Conservation (phyloP, 805 yeast genomes). For the Kluyveromyces starmeri region DNA sequence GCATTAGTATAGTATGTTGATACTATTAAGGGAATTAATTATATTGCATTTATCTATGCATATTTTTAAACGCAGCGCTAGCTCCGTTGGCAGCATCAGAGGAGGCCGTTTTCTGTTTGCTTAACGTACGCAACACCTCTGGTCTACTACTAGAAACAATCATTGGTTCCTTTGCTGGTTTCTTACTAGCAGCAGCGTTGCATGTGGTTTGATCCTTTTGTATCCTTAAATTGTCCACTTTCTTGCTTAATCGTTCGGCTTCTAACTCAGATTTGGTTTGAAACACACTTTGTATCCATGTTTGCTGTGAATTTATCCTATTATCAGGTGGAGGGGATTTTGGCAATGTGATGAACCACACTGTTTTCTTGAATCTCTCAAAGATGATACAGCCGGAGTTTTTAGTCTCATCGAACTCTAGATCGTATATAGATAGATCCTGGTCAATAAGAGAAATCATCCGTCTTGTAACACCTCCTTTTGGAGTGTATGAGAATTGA, state of each 20-base stretch:
- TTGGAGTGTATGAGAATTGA: slow-evolving; percentile 3
- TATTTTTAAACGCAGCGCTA: slow-evolving; percentile 25
- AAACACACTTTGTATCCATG: slow-evolving; percentile 65
- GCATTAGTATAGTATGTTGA: no score
- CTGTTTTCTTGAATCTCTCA: slow-evolving; percentile 49
- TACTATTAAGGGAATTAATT: no score
- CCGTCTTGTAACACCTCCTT: slow-evolving; percentile 1
- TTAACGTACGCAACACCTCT: slow-evolving; percentile 24
- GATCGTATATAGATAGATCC: slow-evolving; percentile 68
- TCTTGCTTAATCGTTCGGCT: slow-evolving; percentile 13
- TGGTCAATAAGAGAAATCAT: slow-evolving; percentile 31
- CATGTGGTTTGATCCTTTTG: slow-evolving; percentile 5
- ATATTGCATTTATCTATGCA: slow-evolving; percentile 3
- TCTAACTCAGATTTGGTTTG: slow-evolving; percentile 52
- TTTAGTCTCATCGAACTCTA: slow-evolving; percentile 57
- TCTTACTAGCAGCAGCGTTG: slow-evolving; percentile 3
- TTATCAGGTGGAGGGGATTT: slow-evolving; percentile 30
- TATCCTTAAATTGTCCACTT: slow-evolving; percentile 9
- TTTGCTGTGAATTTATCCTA: slow-evolving; percentile 38
- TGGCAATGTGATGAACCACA: slow-evolving; percentile 48
- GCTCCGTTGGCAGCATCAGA: slow-evolving; percentile 27
- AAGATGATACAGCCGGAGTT: slow-evolving; percentile 55
- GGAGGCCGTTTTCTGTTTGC: slow-evolving; percentile 10
- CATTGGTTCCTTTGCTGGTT: slow-evolving; percentile 11
- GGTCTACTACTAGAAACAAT: slow-evolving; percentile 28